Base-by-base conservation (phyloP, 2,329 filamentous ascomycete species). In the Trichoderma sp. region DNA sequence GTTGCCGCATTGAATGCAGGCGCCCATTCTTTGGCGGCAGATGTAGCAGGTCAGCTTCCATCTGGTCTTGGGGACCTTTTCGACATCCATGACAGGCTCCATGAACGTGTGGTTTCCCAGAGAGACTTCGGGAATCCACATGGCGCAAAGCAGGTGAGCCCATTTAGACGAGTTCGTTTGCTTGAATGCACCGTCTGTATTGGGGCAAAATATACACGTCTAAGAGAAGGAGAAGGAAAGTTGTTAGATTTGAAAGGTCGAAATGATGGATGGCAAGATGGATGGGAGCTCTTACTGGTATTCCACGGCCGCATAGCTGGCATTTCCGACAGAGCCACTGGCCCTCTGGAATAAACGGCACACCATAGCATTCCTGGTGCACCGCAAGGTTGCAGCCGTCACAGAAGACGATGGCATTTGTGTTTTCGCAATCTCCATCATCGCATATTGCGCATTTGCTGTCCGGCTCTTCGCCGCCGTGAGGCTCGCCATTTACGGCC, bases 341-440 rank as follows among this genome's bases (percentile, higher is more conserved):
- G 21, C 96, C 96, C 82, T 99, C 96, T 2, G 96, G 96, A 73
- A 99, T 99, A 79, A 97, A 99, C 1, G 96, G 96, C 58, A 99
- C 96, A 68, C 96, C 96, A 77, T 99, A 99, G 80, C 96, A 99
- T 82, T 99, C 96, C 79, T 99, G 96, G 80, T 99, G 96, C 11
- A 99, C 96, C 4, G 96, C 96, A 63, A 99, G 84, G 80, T 99
- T 96, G 80, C 96, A 99, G 3, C 96, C 96, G 78, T 99, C 96
- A 78, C 96, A 99, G 77, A 99, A 99, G 27, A 99, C 96, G 76
- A 99, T 99, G 0, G 96, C 96, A 77, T 99, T 99, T 27, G 96
- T 96, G 79, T 99, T 99, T 81, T 99, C 96, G 77, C 96, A 99
- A 77, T 99, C 96, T n/a, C 96, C 96, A 76, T 99, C 96, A 77